phyloP scores from a whole-genome alignment of 140 eudicot species.

The Oenanthe javanica region DNA sequence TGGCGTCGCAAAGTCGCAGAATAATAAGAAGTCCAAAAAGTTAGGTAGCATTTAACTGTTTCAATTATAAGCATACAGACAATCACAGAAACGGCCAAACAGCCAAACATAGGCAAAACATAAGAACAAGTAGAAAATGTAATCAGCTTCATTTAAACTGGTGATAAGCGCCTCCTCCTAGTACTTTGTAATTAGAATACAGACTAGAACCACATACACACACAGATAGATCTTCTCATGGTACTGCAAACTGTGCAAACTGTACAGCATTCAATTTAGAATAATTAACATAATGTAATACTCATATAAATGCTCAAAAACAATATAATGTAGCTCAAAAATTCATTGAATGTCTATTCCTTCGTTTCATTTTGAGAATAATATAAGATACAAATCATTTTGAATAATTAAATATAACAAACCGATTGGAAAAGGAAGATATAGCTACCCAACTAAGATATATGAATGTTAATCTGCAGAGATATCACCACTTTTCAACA shows the following conservation, averaged over 20 bases:
- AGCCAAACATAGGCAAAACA: neutral
- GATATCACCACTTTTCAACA: conserved; percentile 37
- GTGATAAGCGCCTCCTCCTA: neutral
- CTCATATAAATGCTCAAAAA: neutral
- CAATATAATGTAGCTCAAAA: neutral
- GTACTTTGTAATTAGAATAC: neutral
- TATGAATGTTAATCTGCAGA: conserved; percentile 12
- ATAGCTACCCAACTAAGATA: neutral
- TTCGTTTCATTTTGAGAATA: neutral
- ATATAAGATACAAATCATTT: neutral
- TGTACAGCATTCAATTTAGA: neutral
- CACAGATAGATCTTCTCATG: neutral
- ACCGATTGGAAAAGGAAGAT: neutral
- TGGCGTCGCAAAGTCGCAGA: too few species aligned
- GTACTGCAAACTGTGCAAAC: neutral
- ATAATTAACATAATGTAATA: neutral
- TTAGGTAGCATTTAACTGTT: neutral
- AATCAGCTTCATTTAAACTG: neutral
- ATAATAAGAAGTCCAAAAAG: neutral
- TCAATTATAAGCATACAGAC: neutral
- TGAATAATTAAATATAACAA: neutral
- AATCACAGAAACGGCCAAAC: neutral
- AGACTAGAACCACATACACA: neutral
- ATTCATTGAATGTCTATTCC: neutral
- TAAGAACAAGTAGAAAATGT: neutral